Base-by-base conservation (phyloP, 805 yeast species). In the Pichia exigua region DNA sequence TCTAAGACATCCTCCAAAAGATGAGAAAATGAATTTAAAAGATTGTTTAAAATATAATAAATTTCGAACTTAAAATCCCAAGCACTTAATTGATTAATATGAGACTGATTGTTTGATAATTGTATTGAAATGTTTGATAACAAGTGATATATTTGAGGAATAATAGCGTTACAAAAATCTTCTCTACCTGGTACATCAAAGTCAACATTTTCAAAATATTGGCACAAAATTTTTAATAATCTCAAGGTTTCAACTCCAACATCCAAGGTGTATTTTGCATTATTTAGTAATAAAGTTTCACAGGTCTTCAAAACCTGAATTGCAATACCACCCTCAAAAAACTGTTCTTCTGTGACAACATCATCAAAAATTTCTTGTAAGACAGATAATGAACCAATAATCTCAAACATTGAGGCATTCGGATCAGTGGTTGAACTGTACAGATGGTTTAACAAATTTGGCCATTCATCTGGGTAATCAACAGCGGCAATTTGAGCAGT, bases 391-490 rank as follows among this genome's bases (percentile, higher is more conserved):
- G 84, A 80, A 18, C 87, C 87, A 30, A 79, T 59, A 32, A 78
- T 61, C 24, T 69, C 66, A 42, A 51, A 59, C n/a, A 60, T 56
- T 48, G 71, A 60, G 35, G 64, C 61, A 11, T 70, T 61, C 11
- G 65, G 59, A 38, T 78, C 72, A 27, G 66, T 64, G 6, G 60
- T 56, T n/a, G 53, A 18, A 1, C 61, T 61, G 59, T 81, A 82
- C 21, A 88, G 61, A 8, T 65, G 65, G 35, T 67, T 61, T 51
- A 87, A 63, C 45, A 91, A 70, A 22, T 73, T 76, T 0, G 97
- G 96, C 98, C 98, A 92, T 63, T 89, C 95, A 62, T 94, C 98
- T 0, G 99, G 99, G 61, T 79, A 92, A 62, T 92, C 99, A 1
- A 83, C 86, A 3, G 86, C 85, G 0, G 96, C 89, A 17, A 92